These are phyloP conservation scores for Suillus sp. DNA, from an alignment of 768 basidiomycete species.

Conservation along the genomic window DNA sequence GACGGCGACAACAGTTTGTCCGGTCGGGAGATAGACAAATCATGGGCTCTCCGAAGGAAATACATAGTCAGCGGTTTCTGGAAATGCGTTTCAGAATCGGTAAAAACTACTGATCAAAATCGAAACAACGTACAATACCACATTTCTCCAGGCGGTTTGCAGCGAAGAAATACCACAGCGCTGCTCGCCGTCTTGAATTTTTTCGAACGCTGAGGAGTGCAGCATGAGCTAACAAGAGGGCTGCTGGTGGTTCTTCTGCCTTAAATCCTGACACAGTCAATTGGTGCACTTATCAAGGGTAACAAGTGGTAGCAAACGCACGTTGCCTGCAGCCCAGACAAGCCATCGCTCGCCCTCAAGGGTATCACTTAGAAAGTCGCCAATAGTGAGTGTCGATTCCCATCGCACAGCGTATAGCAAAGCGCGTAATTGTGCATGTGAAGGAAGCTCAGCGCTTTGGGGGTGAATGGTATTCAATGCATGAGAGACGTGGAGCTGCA, in stretches of 20 bases:
- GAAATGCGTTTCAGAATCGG: constrained; percentile 10
- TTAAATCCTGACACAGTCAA: constrained; percentile 41
- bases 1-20: constrained; percentile 71
- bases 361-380: constrained; percentile 57
- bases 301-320: constrained; percentile 40
- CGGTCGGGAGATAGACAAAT: constrained; percentile 53
- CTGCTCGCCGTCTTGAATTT: constrained; percentile 59
- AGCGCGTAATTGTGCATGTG: constrained; percentile 68
- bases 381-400: constrained; percentile 62
- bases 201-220: constrained; percentile 68
- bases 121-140: constrained; percentile 65
- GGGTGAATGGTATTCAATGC: constrained; percentile 55
- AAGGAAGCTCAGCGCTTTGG: constrained; percentile 48
- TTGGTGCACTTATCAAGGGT: constrained; percentile 16
- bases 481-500: constrained; percentile 61
- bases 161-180: constrained; percentile 77
- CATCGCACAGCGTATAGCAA: constrained; percentile 73
- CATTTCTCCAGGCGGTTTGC: constrained; percentile 81
- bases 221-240: constrained; percentile 79
- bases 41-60: constrained; percentile 72
- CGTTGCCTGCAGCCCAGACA: constrained; percentile 82
- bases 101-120: constrained; percentile 14
- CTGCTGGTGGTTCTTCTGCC: constrained; percentile 83
- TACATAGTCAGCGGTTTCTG: constrained; percentile 88
- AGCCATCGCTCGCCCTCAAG: constrained; percentile 85